These are phyloP conservation scores for Lotus japonicus DNA, from an alignment of 306 rosid species.

Conservation along the genomic window DNA sequence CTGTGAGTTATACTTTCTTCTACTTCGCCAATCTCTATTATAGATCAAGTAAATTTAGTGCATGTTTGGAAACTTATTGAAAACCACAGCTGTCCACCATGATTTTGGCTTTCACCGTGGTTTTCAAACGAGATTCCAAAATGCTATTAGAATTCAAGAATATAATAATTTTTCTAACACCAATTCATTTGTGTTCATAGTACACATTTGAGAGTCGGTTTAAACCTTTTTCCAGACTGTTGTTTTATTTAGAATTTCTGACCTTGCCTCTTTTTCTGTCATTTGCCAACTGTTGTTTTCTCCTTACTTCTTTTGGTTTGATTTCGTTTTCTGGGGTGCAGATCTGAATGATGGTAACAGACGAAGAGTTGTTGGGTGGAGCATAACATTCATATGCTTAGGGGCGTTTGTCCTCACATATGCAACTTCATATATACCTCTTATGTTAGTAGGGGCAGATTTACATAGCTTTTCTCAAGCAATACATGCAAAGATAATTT, in stretches of 20 bases:
- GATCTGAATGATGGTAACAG: constrained; percentile 41
- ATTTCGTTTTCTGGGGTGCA: constrained; percentile 24
- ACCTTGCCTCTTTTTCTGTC: neutral
- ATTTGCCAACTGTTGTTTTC: constrained; percentile 1
- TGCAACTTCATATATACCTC: constrained; percentile 57
- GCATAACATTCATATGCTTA: constrained; percentile 54
- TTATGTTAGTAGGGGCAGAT: constrained; percentile 42
- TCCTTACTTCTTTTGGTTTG: neutral
- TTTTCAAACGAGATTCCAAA: no score
- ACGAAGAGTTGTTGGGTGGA: constrained; percentile 64
- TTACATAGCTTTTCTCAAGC: constrained; percentile 4
- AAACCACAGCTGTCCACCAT: no score
- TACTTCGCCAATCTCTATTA: neutral
- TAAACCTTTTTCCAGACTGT: neutral
- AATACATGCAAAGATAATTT: neutral
- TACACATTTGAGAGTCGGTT: no score
- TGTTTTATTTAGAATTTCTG: neutral
- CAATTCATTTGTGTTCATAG: neutral
- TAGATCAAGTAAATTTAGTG: constrained; percentile 1
- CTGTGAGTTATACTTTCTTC: constrained; percentile 46
- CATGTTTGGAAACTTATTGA: no score
- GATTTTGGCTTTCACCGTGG: no score
- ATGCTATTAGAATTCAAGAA: neutral
- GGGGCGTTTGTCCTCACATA: constrained; percentile 69
- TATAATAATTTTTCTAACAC: neutral